These are phyloP conservation scores for Pseudozyma tsukubaensis DNA, from an alignment of 1,284 basidiomycete species.

Conservation along the genomic window DNA sequence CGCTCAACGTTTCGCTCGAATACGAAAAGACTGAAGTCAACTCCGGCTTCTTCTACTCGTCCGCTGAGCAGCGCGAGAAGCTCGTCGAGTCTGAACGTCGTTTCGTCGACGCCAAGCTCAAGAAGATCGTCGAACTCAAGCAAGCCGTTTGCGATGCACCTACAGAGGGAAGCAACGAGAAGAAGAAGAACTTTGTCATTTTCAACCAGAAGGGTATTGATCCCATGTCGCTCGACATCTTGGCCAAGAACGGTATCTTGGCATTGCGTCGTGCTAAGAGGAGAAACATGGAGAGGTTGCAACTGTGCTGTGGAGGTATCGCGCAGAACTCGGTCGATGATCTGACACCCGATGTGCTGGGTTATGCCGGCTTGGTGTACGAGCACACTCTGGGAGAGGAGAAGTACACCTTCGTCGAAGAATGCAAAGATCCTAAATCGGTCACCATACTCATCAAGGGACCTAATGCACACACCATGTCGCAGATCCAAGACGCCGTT, in stretches of 20 bases:
- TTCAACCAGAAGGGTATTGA: slow-evolving; percentile 99
- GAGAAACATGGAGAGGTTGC: slow-evolving; percentile 72
- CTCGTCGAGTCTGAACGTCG: slow-evolving; percentile 95
- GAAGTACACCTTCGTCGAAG: slow-evolving; percentile 98
- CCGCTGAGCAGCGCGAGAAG: slow-evolving; percentile 97
- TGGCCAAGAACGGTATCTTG: slow-evolving; percentile 96
- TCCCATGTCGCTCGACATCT: slow-evolving; percentile 92
- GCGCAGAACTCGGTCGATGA: slow-evolving; percentile 99
- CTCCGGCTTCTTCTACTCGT: slow-evolving; percentile 99
- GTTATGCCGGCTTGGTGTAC: slow-evolving; percentile 97
- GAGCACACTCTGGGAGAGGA: slow-evolving; percentile 99
- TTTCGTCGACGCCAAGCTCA: slow-evolving; percentile 93
- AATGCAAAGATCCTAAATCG: slow-evolving; percentile 94
- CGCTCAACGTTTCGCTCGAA: slow-evolving; percentile 96
- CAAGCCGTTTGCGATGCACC: slow-evolving; percentile 83
- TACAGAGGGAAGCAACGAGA: slow-evolving; percentile 67
- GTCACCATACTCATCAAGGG: slow-evolving; percentile 89
- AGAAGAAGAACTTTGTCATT: slow-evolving; percentile 87
- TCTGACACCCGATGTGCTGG: slow-evolving; percentile 87
- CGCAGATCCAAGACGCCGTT: slow-evolving; percentile 95
- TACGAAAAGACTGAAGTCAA: slow-evolving; percentile 99
- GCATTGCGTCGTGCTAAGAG: slow-evolving; percentile 95
- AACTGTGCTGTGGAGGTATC: slow-evolving; percentile 88
- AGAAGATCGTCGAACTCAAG: slow-evolving; percentile 97
- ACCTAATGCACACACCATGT: slow-evolving; percentile 95